Evolutionary conservation across 2,329 filamentous ascomycete species (phyloP).

Genomic region (Clathrospora elynae): DNA sequence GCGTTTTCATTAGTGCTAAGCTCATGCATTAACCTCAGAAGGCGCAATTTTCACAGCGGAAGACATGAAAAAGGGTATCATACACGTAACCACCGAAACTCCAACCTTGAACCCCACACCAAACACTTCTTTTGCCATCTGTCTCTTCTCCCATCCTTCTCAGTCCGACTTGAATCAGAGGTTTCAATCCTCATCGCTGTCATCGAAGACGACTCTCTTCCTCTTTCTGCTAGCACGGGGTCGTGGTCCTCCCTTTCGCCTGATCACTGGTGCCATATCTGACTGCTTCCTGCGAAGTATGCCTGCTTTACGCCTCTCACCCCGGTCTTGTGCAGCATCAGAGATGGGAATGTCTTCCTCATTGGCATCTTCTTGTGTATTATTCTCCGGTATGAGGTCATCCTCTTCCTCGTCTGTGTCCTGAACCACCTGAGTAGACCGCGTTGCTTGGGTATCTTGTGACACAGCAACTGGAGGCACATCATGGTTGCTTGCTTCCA

Average conservation of each 20-base stretch:
- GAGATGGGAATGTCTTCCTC: neutral
- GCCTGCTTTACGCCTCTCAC: neutral
- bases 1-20: too few species aligned
- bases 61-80: too few species aligned
- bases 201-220: constrained; percentile 18
- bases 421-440: constrained; percentile 9
- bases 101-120: too few species aligned
- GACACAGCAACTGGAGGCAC: neutral
- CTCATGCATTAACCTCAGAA: too few species aligned
- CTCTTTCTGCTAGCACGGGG: constrained; percentile 17
- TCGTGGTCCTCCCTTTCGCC: constrained; percentile 11
- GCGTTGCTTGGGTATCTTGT: neutral
- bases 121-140: too few species aligned
- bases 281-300: constrained; percentile 1
- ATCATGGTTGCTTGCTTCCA: constrained; percentile 1
- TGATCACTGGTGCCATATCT: constrained; percentile 7
- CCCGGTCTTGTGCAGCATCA: neutral
- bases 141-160: too few species aligned
- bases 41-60: too few species aligned
- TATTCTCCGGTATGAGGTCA: constrained; percentile 7
- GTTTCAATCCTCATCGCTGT: constrained; percentile 21
- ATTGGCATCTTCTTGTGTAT: constrained; percentile 1
- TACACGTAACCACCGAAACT: too few species aligned
- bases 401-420: constrained; percentile 20
- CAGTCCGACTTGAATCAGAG: too few species aligned